A percentile compares a stretch with the other conserved stretches of the same genome.
phyloP scores from a whole-genome alignment of 1,284 basidiomycete species.

The Nidula niveotomentosa region DNA sequence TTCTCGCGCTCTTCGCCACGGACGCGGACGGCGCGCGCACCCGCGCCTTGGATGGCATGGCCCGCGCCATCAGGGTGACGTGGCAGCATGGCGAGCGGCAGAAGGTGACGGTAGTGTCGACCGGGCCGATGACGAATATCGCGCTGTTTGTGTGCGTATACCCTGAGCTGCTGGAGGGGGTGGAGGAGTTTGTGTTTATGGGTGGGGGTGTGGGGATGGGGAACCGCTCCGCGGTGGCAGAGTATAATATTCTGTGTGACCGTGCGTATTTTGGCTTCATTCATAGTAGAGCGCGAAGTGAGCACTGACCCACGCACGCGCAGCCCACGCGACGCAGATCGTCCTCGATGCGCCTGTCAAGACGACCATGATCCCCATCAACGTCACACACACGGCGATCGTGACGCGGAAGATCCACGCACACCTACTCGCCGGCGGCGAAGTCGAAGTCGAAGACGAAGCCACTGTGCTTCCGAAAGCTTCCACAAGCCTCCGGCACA shows the following conservation, averaged over 20 bases:
- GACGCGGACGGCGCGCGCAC: constrained; percentile 35
- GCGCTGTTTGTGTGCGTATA: constrained; percentile 75
- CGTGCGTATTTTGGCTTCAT: constrained; percentile 41
- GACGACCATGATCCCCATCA: constrained; percentile 78
- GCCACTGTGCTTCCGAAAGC: constrained; percentile 32
- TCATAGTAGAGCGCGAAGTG: not conserved
- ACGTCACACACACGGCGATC: constrained; percentile 83
- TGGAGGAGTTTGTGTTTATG: constrained; percentile 85
- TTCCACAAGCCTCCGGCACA: constrained; percentile 62
- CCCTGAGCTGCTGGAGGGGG: constrained; percentile 64
- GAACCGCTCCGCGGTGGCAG: constrained; percentile 77
- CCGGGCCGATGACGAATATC: constrained; percentile 84
- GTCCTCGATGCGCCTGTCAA: constrained; percentile 54
- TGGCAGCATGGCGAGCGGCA: constrained; percentile 55
- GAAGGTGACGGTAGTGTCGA: constrained; percentile 69
- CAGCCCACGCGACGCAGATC: constrained; percentile 81
- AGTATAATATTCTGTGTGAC: constrained; percentile 84
- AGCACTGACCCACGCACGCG: not conserved
- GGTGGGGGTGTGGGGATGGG: constrained; percentile 86
- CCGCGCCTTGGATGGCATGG: constrained; percentile 68
- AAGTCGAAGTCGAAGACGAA: constrained; percentile 8
- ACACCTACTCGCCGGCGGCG: constrained; percentile 42
- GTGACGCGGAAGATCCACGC: constrained; percentile 54
- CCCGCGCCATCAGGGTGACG: constrained; percentile 46
- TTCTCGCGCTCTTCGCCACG: constrained; percentile 46